Base-by-base conservation (phyloP, 805 yeast species). In the Lipomyces mesembrius region DNA sequence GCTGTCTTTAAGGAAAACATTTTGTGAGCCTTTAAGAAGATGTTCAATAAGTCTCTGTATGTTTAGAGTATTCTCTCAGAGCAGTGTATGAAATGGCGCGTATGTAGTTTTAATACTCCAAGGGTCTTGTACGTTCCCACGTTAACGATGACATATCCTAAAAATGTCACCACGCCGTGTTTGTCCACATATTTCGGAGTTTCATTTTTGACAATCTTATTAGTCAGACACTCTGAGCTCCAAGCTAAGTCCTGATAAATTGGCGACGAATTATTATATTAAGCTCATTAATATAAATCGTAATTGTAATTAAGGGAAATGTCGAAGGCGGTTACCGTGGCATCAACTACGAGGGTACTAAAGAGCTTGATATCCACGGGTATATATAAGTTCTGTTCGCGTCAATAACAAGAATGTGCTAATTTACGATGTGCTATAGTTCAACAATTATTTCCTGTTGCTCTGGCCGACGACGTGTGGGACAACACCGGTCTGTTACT, bases 401-500 rank as follows among this genome's bases (percentile, higher is more conserved):
- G 22, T n/a, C 12, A 12, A 2, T 3, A 37, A 46, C 7, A 11
- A 11, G 43, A 1, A 22, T 22, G 39, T 20, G 12, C 20, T 25
- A 17, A 46, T n/a, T 29, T 20, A 9, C 35, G 1, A 12, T 59
- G 25, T n/a, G 17, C 35, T 20, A 9, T 37, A 67, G 87, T 94
- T 66, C 91, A 92, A 75, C 87, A 84, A 70, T 79, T 87, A n/a
- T 95, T 90, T 75, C 99, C 99, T 1, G 76, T 84, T 17, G 84
- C 84, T 57, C 83, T 90, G 67, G 98, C 98, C 0, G 98, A 94
- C 74, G 81, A 83, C 25, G 77, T 92, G 2, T 95, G 99, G 99
- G 99, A 95, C 75, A 95, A 95, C 77, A 93, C 97, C 0, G 99
- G 99, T 0, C 81, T 95, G 43, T 78, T 95, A 57, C 88, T 95